A percentile compares a stretch with the other conserved stretches of the same genome.
Conservation (phyloP, 1,139 yeast species). For the Taphrina wiesneri region DNA sequence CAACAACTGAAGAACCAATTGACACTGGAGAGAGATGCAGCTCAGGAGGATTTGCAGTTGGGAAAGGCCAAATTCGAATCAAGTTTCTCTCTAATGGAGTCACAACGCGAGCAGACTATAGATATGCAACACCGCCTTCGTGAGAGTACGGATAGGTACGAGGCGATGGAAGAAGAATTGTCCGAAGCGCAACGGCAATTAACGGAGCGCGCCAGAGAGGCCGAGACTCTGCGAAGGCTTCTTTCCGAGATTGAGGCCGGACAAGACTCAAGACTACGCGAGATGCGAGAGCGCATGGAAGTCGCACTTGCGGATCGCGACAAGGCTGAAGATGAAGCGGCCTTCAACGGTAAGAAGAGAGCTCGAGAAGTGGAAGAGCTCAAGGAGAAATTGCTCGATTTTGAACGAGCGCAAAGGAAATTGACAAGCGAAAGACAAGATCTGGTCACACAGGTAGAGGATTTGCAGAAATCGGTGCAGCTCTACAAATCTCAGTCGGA, state of each 20-base stretch:
- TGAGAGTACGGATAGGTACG: slow-evolving; percentile 63
- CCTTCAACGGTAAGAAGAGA: slow-evolving; percentile 54
- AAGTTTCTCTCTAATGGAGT: slow-evolving; percentile 59
- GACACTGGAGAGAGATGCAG: slow-evolving; percentile 50
- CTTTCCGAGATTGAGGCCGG: slow-evolving; percentile 67
- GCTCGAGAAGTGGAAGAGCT: slow-evolving; percentile 52
- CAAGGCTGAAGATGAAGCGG: slow-evolving; percentile 58
- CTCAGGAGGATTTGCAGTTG: slow-evolving; percentile 51
- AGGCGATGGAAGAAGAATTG: slow-evolving; percentile 76
- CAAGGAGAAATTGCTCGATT: slow-evolving; percentile 43
- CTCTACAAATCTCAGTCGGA: neutral
- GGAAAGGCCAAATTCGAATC: slow-evolving; percentile 58
- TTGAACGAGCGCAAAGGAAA: slow-evolving; percentile 43
- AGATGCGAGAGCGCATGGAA: slow-evolving; percentile 51
- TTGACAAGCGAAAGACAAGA: slow-evolving; percentile 43
- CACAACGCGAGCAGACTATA: slow-evolving; percentile 70
- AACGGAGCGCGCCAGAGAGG: slow-evolving; percentile 79
- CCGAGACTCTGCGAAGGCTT: slow-evolving; percentile 68
- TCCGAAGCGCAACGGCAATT: slow-evolving; percentile 68
- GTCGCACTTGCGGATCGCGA: slow-evolving; percentile 60
- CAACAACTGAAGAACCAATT: slow-evolving; percentile 45
- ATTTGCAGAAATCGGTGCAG: slow-evolving; percentile 43
- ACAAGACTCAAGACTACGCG: slow-evolving; percentile 54
- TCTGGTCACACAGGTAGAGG: slow-evolving; percentile 38
- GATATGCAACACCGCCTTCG: slow-evolving; percentile 68